Evolutionary conservation across 495 filamentous ascomycete genomes (phyloP).

Genomic region (Aspergillus cavernicola): DNA sequence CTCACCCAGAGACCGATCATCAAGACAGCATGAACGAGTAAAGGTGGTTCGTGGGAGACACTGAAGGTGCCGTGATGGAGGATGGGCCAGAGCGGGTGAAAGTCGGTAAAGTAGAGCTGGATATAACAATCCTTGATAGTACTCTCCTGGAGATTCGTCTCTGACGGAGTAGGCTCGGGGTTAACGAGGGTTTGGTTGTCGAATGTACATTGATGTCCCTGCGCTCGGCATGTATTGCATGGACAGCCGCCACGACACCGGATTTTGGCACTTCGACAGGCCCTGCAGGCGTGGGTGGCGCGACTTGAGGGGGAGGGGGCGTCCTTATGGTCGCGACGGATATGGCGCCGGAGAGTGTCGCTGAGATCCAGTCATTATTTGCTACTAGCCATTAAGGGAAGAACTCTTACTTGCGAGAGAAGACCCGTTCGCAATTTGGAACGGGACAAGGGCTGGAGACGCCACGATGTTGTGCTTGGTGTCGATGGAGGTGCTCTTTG

Average conservation of each 20-base stretch:
- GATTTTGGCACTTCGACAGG: constrained; percentile 9
- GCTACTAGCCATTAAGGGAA: neutral
- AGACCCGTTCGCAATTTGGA: constrained; percentile 8
- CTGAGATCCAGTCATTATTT: neutral
- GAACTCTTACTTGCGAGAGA: constrained; percentile 5
- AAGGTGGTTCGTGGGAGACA: constrained; percentile 5
- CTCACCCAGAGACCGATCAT: constrained; percentile 15
- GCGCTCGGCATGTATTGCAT: constrained; percentile 1
- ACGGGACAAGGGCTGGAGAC: neutral
- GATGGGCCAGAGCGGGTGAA: constrained; percentile 14
- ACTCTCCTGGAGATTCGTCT: neutral
- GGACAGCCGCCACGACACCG: constrained; percentile 10
- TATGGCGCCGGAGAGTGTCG: constrained; percentile 14
- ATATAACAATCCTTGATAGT: constrained; percentile 5
- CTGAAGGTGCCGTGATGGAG: constrained; percentile 13
- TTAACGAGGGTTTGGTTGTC: neutral
- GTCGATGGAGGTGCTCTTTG: constrained; percentile 8
- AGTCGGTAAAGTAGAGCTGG: constrained; percentile 8
- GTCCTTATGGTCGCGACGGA: constrained; percentile 11
- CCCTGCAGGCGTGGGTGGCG: constrained; percentile 3
- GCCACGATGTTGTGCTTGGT: constrained; percentile 10
- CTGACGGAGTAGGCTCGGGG: no score
- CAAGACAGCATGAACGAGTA: constrained; percentile 9
- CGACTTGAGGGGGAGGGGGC: neutral
- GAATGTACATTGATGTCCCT: neutral